A percentile compares a stretch with the other conserved stretches of the same genome.
phyloP scores from a whole-genome alignment of 192 early-diverging fungal genomes.

The Coemansia interrupta region DNA sequence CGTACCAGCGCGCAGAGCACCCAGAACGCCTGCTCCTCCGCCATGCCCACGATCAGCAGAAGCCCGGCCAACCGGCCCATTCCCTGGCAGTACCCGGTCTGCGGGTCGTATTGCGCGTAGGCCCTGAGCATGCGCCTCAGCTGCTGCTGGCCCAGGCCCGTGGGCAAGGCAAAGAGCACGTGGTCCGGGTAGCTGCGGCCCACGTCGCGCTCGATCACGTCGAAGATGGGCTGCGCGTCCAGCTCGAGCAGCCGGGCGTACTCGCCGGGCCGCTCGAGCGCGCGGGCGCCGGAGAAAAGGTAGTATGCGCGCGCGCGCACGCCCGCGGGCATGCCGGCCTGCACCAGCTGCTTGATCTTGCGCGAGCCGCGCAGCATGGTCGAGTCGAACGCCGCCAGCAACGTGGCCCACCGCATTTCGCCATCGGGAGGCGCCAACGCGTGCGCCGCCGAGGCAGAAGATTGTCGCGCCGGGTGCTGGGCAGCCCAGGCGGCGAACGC shows the following conservation, averaged over 20 bases:
- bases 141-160: conserved; percentile 72
- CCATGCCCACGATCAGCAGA: conserved; percentile 80
- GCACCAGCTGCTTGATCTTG: conserved; percentile 51
- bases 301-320: conserved; percentile 44
- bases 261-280: conserved; percentile 17
- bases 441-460: no score
- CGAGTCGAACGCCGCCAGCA: conserved; percentile 37
- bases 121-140: conserved; percentile 75
- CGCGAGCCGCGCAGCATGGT: conserved; percentile 38
- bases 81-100: conserved; percentile 92
- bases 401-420: conserved; percentile 33
- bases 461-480: not conserved
- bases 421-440: conserved; percentile 10
- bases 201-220: conserved; percentile 89
- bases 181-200: conserved; percentile 87
- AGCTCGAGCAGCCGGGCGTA: conserved; percentile 30
- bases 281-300: conserved; percentile 27
- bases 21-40: conserved; percentile 88
- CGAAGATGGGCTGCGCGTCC: conserved; percentile 61
- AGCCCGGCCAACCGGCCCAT: conserved; percentile 91
- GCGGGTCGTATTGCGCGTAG: conserved; percentile 82
- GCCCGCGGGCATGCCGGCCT: conserved; percentile 32
- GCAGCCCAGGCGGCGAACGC: conserved; percentile 33
- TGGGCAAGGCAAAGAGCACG: conserved; percentile 66
- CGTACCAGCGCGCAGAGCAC: conserved; percentile 72